Conservation (phyloP, 768 basidiomycete species). For the Psilocybe sp. region DNA sequence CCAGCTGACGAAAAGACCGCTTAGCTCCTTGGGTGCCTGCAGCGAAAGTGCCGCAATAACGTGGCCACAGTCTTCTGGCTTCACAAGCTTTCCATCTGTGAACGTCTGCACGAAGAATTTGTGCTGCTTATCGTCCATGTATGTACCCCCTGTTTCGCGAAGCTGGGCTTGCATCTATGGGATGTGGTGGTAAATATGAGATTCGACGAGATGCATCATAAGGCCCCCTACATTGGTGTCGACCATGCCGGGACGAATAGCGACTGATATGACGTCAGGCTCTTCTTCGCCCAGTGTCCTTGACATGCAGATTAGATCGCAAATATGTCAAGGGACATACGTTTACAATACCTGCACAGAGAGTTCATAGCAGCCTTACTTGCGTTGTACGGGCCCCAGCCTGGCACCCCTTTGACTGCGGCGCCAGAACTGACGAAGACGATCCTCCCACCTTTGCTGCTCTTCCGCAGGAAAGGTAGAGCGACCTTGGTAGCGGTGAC, state of each 20-base stretch:
- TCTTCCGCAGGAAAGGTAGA: slow-evolving; percentile 67
- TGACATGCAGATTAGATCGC: background rate
- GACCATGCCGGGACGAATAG: slow-evolving; percentile 86
- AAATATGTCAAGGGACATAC: background rate
- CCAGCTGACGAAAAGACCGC: slow-evolving; percentile 82
- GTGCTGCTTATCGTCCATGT: slow-evolving; percentile 57
- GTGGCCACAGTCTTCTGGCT: slow-evolving; percentile 70
- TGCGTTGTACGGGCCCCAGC: slow-evolving; percentile 83
- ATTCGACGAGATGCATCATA: background rate
- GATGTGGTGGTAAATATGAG: slow-evolving; percentile 2
- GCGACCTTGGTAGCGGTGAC: slow-evolving; percentile 65
- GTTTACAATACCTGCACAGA: slow-evolving; percentile 57
- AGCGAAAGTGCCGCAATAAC: slow-evolving; percentile 78
- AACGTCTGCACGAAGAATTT: slow-evolving; percentile 56
- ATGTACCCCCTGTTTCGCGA: slow-evolving; percentile 44
- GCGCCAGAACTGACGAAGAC: slow-evolving; percentile 88
- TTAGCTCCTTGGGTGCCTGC: slow-evolving; percentile 57
- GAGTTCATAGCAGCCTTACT: slow-evolving; percentile 90
- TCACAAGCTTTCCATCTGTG: slow-evolving; percentile 66
- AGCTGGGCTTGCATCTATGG: slow-evolving; percentile 69
- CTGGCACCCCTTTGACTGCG: slow-evolving; percentile 59
- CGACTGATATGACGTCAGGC: slow-evolving; percentile 66
- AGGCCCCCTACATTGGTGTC: slow-evolving; percentile 61
- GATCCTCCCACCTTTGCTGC: slow-evolving; percentile 56
- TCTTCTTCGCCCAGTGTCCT: slow-evolving; percentile 89